Conservation (phyloP, 352 stramenopile genomes). For the Lagenidium giganteum region DNA sequence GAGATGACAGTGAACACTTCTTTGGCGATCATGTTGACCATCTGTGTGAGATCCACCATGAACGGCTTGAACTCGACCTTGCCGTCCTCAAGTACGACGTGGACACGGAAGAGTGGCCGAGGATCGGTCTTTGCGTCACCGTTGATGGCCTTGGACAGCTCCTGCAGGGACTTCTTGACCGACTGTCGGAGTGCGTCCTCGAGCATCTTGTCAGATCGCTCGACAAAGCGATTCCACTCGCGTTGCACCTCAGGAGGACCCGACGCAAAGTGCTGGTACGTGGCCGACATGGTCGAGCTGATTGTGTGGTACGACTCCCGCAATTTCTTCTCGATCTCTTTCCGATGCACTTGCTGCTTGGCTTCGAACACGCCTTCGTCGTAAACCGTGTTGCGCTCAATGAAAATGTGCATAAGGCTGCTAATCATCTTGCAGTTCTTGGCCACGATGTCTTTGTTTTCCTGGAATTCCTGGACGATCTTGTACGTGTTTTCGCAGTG, state of each 20-base stretch:
- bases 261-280: slow-evolving; percentile 85
- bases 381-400: slow-evolving; percentile 90
- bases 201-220: slow-evolving; percentile 80
- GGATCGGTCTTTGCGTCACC: slow-evolving; percentile 84
- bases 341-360: slow-evolving; percentile 79
- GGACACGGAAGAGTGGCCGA: slow-evolving; percentile 86
- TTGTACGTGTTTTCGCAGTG: slow-evolving; percentile 76
- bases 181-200: slow-evolving; percentile 84
- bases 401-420: slow-evolving; percentile 79
- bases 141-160: slow-evolving; percentile 90
- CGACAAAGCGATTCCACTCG: slow-evolving; percentile 86
- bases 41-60: slow-evolving; percentile 89
- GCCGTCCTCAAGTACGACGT: slow-evolving; percentile 88
- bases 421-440: slow-evolving; percentile 80
- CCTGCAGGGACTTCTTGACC: slow-evolving; percentile 89
- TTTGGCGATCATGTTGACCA: slow-evolving; percentile 90
- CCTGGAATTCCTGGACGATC: slow-evolving; percentile 76
- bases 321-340: slow-evolving; percentile 53
- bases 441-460: slow-evolving; percentile 73
- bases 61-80: slow-evolving; percentile 89
- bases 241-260: slow-evolving; percentile 82
- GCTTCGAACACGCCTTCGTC: slow-evolving; percentile 86
- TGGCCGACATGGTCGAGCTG: slow-evolving; percentile 73
- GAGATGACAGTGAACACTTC: slow-evolving; percentile 89
- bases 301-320: slow-evolving; percentile 71